Percentiles rank a stretch among this genome's conserved stretches.
Conservation (phyloP, 2,329 filamentous ascomycete genomes). For the Biscogniauxia marginata region DNA sequence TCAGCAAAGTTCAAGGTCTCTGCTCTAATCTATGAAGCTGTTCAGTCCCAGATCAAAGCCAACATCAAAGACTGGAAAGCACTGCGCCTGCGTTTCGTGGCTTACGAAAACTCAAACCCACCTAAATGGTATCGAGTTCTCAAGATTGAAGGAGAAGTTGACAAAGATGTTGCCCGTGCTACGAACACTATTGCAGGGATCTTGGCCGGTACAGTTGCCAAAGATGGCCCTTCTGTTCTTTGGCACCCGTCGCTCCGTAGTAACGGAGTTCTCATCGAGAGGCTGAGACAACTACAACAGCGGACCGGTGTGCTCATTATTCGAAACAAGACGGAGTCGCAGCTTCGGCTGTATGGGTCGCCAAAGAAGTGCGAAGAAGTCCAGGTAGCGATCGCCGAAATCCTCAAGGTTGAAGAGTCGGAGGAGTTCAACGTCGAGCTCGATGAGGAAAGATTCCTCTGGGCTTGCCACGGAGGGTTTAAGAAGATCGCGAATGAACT, state of each 20-base stretch:
- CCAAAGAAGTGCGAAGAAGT: slow-evolving; percentile 15
- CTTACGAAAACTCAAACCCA: slow-evolving; percentile 22
- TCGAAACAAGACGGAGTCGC: slow-evolving; percentile 28
- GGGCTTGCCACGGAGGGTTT: slow-evolving; percentile 35
- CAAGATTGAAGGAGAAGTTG: slow-evolving; percentile 37
- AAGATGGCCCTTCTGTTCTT: slow-evolving; percentile 21
- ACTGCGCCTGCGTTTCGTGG: slow-evolving; percentile 28
- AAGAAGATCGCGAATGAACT: slow-evolving; percentile 24
- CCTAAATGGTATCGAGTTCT: slow-evolving; percentile 32
- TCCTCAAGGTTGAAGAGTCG: slow-evolving; percentile 7
- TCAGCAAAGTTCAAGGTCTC: slow-evolving; percentile 40
- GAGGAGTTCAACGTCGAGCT: slow-evolving; percentile 27
- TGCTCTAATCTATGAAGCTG: slow-evolving; percentile 32
- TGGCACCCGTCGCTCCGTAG: slow-evolving; percentile 33
- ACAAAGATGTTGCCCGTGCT: slow-evolving; percentile 31
- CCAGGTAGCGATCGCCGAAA: slow-evolving; percentile 11
- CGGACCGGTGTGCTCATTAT: slow-evolving; percentile 27
- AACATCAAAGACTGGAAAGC: slow-evolving; percentile 31
- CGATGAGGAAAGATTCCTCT: slow-evolving; percentile 23
- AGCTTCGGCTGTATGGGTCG: slow-evolving; percentile 31
- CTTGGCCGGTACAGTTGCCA: slow-evolving; percentile 32
- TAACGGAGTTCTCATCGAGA: slow-evolving; percentile 18
- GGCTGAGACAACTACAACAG: slow-evolving; percentile 22
- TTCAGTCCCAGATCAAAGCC: slow-evolving; percentile 29
- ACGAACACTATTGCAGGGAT: slow-evolving; percentile 34